A percentile compares a stretch with the other conserved stretches of the same genome.
These are phyloP conservation scores for Penicillium sp. DNA, from an alignment of 2,329 filamentous ascomycete genomes.

Conservation along the genomic window DNA sequence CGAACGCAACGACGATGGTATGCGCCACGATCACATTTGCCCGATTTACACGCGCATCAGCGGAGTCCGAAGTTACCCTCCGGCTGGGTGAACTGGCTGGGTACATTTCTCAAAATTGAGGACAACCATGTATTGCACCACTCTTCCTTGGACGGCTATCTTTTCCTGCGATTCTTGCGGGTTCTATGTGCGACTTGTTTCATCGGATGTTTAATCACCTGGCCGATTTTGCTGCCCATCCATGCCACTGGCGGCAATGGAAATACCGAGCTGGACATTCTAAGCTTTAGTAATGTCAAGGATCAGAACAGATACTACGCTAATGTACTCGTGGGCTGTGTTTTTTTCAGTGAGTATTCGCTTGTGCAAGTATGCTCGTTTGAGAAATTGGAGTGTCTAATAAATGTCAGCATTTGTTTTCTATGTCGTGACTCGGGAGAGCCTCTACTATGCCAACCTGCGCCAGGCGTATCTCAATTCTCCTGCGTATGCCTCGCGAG, in stretches of 20 bases:
- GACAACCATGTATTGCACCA: constrained; percentile 83
- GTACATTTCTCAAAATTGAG: constrained; percentile 49
- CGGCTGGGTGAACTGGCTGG: constrained; percentile 51
- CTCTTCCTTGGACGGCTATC: constrained; percentile 83
- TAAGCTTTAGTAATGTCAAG: constrained; percentile 72
- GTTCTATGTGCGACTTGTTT: constrained; percentile 72
- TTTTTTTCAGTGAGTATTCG: constrained; percentile 59
- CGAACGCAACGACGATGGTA: constrained; percentile 44
- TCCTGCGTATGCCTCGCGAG: constrained; percentile 71
- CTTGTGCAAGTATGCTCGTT: not conserved
- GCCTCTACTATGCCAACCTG: constrained; percentile 83
- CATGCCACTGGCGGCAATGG: constrained; percentile 73
- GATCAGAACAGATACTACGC: constrained; percentile 66
- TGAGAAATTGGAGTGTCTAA: constrained; percentile 6
- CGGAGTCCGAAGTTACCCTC: constrained; percentile 45
- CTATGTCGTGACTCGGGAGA: constrained; percentile 78
- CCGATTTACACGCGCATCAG: constrained; percentile 42
- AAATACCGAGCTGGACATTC: constrained; percentile 62
- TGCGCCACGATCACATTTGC: constrained; percentile 40
- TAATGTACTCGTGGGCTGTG: constrained; percentile 67
- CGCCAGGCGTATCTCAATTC: constrained; percentile 87
- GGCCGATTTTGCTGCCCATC: constrained; percentile 81
- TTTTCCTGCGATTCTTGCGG: constrained; percentile 82
- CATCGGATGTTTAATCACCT: constrained; percentile 74
- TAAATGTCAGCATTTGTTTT: constrained; percentile 61